Evolutionary conservation across 495 filamentous ascomycete genomes (phyloP).

Genomic region (Geoglossum glabrum): DNA sequence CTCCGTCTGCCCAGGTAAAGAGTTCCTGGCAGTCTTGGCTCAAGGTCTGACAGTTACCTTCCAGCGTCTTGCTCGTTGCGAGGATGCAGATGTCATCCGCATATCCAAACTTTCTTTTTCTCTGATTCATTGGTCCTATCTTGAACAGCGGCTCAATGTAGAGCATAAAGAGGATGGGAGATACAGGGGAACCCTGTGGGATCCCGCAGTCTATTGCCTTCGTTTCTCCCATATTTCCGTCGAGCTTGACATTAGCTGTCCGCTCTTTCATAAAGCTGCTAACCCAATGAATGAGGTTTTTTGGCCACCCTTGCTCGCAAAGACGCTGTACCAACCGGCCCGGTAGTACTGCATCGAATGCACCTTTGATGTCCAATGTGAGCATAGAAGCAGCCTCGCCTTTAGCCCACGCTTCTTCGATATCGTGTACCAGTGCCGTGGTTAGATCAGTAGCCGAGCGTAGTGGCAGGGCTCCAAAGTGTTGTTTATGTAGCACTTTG

Average conservation of each 20-base stretch:
- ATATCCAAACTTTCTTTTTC: too few species aligned
- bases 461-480: not conserved
- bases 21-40: too few species aligned
- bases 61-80: too few species aligned
- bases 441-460: not conserved
- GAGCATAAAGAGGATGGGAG: not conserved
- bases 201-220: not conserved
- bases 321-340: not conserved
- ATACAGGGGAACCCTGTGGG: not conserved
- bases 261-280: not conserved
- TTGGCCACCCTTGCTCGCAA: not conserved
- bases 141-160: too few species aligned
- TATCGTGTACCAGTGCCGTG: not conserved
- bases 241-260: not conserved
- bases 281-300: not conserved
- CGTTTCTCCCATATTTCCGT: not conserved
- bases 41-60: too few species aligned
- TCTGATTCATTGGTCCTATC: too few species aligned
- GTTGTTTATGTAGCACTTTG: not conserved
- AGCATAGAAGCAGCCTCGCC: not conserved
- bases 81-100: too few species aligned
- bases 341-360: not conserved
- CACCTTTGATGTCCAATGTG: not conserved
- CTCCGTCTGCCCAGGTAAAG: too few species aligned
- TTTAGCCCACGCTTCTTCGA: not conserved